Percentiles rank a stretch among this genome's conserved stretches.
Conservation (phyloP, 2,329 filamentous ascomycete species). For the Aspergillus clavatus region DNA sequence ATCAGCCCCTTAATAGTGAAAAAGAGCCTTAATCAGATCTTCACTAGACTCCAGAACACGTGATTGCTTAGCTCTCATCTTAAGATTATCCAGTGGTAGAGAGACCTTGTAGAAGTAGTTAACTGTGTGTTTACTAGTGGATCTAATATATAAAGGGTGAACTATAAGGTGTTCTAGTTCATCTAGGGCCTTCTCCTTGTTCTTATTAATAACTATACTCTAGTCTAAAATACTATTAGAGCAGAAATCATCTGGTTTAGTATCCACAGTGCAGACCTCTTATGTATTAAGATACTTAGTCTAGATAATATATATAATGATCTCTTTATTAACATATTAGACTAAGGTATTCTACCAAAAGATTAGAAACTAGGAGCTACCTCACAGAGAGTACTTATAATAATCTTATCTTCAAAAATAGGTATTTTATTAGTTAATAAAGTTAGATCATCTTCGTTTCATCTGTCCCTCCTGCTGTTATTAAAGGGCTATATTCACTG, state of each 20-base stretch:
- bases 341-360: not conserved
- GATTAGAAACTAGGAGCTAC: conserved; percentile 1
- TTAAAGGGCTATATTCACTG: no score
- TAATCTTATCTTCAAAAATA: not conserved
- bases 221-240: not conserved
- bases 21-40: not conserved
- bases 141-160: not conserved
- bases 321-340: not conserved
- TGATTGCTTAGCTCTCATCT: not conserved
- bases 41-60: not conserved
- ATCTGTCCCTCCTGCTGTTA: not conserved
- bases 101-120: not conserved
- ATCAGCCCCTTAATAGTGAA: not conserved
- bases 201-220: not conserved
- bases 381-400: not conserved
- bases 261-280: not conserved
- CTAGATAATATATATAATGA: not conserved
- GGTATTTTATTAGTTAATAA: not conserved
- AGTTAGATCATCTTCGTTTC: not conserved
- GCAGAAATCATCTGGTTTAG: not conserved
- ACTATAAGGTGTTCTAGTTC: not conserved
- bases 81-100: not conserved
- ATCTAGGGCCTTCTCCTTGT: not conserved
- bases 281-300: no score
- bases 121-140: not conserved